Base-by-base conservation (phyloP, 176 grass and related monocot species). In the Zea luxurians region DNA sequence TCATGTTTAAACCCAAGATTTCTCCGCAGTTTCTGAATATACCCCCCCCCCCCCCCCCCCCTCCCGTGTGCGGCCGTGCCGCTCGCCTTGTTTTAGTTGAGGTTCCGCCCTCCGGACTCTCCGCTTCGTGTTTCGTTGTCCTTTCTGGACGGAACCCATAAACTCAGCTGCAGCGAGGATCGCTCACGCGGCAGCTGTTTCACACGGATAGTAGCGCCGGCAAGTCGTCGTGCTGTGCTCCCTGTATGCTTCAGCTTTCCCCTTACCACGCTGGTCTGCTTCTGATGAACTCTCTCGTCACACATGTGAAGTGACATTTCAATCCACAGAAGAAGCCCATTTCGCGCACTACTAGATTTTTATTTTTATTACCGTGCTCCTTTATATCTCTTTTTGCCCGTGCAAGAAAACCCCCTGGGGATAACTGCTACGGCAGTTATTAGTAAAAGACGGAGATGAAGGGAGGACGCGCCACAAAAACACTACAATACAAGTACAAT, bases 111-210 rank as follows among this genome's bases (percentile, higher is more conserved):
- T 83, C 75, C 80, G 86, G 68, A 36, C 52, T 83, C 75, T 59
- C 15, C 70, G 86, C 53, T 10, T 63, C 17, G 70, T 88, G 86
- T 88, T 68, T 67, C 74, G 80, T 88, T 79, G 86, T 79, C 81
- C 74, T 83, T 77, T 82, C 48, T 47, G 72, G 43, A 45, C 10
- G 27, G 66, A 63, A 66, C 47, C 17, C 47, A 52, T 48, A 55
- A 45, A 45, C 48, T 71, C 6, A 35, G 54, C 36, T 44, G 66
- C 72, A 35, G 87, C 46, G 70, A 53, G 41, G 49, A 74, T 82
- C 63, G 64, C 83, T 57, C 57, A 6, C 66, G 38, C 87, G 3
- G 82, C 37, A 59, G 65, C 65, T 34, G 64, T 4, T 80, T 70
- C 47, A 37, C 64, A 20, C 41, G 7, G 36, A 77, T 73, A 20